These are phyloP conservation scores for Globisporangium emineosum DNA, from an alignment of 352 stramenopile species.

Conservation along the genomic window DNA sequence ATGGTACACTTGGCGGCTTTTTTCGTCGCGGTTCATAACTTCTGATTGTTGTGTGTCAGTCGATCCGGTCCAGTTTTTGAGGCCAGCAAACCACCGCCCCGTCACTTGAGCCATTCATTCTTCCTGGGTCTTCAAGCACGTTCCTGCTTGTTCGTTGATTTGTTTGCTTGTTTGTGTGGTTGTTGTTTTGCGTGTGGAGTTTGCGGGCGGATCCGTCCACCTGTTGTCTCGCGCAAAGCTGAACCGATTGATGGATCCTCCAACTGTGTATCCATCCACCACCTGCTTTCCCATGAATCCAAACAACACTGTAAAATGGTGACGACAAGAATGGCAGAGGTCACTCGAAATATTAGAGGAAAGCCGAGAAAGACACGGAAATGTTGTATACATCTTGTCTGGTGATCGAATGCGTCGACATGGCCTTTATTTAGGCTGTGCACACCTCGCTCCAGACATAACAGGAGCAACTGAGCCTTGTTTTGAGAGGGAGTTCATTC, in stretches of 20 bases:
- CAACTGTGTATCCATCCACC: neutral
- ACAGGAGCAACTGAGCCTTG: neutral
- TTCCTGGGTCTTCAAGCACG: too few relatives aligned
- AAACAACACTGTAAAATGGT: neutral
- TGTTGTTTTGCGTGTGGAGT: neutral
- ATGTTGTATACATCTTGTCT: neutral
- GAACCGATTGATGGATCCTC: conserved; percentile 8
- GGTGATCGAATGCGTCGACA: too few relatives aligned
- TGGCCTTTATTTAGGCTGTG: too few relatives aligned
- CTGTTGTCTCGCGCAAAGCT: conserved; percentile 4
- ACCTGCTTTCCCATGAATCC: too few relatives aligned
- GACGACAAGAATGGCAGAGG: neutral
- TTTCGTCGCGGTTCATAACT: neutral
- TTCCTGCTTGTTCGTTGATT: neutral
- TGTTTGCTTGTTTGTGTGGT: neutral
- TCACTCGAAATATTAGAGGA: neutral
- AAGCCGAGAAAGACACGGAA: neutral
- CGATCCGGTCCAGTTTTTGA: too few relatives aligned
- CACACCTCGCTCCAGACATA: neutral
- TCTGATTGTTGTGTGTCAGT: too few relatives aligned
- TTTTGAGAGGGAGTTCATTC: too few relatives aligned
- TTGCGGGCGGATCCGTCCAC: neutral
- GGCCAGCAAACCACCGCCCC: neutral
- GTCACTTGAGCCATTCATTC: conserved; percentile 2
- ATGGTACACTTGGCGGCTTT: neutral